Evolutionary conservation across 225 moss, liverwort and hornwort species (phyloP), one percentile per base, ranked within the genome.

Genomic region (Pleurozium schreberi): DNA sequence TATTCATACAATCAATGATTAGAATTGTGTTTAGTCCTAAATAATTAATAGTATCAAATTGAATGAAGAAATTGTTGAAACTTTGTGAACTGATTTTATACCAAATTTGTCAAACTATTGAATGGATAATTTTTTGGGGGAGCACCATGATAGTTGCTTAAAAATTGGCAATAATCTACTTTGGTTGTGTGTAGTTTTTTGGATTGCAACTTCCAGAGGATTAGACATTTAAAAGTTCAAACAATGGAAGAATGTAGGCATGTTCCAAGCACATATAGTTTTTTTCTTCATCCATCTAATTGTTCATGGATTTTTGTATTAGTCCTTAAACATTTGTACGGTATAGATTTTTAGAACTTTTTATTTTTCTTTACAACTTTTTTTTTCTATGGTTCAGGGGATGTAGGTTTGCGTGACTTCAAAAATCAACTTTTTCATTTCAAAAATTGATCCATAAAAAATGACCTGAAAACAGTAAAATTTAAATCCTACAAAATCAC

Each of bases 231-330:
- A 4, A 66, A 11, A 45, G 2, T 10, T 10, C 6, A 45, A 73
- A 45, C 3, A 30, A 73, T 10, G 0, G 2, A 73, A 30, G 10
- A 18, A 28, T 1, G 1, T 1, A 43, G 5, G 27, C 16, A 71
- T 71, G 6, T 17, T 1, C 17, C 12, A 45, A 16, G 17, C 17
- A 9, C 6, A 10, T 26, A 42, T 43, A 25, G 3, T 15, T 21
- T 70, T 40, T 11, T 42, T n/a, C 14, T 28, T 9, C 16, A 27
- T 43, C 9, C 5, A 16, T 73, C 17, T 9, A 17, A 73, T 10
- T 3, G 10, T 73, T 73, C 0, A 7, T 45, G 1, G 2, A 28
- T 28, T 73, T 43, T 73, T 5, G 10, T 9, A 3, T 28, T 27
- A 73, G 8, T 17, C 10, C 5, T 27, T 3, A 9, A 71, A 27